Conservation (phyloP, 2,329 filamentous ascomycete species). For the Waltergamsia citrina region DNA sequence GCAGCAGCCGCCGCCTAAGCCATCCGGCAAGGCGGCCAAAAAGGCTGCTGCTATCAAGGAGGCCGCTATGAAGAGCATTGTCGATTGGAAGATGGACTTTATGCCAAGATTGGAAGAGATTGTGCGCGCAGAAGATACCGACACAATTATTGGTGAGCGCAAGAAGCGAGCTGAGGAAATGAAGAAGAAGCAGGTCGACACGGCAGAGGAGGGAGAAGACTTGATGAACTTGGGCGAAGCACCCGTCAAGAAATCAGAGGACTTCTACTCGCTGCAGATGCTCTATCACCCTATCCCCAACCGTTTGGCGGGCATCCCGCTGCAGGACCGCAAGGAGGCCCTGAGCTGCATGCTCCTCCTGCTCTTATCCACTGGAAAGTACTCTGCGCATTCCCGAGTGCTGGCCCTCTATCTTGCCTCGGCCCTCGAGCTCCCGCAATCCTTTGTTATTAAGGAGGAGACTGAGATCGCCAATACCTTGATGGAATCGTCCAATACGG, state of each 20-base stretch:
- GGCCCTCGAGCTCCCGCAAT: conserved; percentile 52
- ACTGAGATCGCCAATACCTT: conserved; percentile 67
- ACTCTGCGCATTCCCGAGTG: conserved; percentile 63
- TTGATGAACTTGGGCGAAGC: conserved; percentile 30
- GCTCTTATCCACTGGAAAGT: conserved; percentile 62
- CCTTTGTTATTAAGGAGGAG: conserved; percentile 59
- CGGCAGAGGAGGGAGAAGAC: conserved; percentile 24
- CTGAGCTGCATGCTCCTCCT: conserved; percentile 63
- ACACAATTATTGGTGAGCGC: conserved; percentile 35
- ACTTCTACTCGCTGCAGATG: conserved; percentile 34
- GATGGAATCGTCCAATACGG: conserved; percentile 49
- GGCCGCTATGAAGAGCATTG: conserved; percentile 58
- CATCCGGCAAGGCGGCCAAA: conserved; percentile 10
- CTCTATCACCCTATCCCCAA: conserved; percentile 45
- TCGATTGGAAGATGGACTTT: conserved; percentile 67
- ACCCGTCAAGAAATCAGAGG: conserved; percentile 21
- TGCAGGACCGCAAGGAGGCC: conserved; percentile 50
- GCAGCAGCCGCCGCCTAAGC: conserved; percentile 6
- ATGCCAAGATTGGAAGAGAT: conserved; percentile 64
- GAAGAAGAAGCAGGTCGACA: conserved; percentile 23
- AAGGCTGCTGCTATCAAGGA: conserved; percentile 24
- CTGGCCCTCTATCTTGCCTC: conserved; percentile 60
- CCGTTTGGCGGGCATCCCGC: conserved; percentile 45
- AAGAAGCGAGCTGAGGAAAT: conserved; percentile 32
- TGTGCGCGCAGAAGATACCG: conserved; percentile 38